Conservation (phyloP, 176 grass and related monocot species). For the Pontederia paniculata region DNA sequence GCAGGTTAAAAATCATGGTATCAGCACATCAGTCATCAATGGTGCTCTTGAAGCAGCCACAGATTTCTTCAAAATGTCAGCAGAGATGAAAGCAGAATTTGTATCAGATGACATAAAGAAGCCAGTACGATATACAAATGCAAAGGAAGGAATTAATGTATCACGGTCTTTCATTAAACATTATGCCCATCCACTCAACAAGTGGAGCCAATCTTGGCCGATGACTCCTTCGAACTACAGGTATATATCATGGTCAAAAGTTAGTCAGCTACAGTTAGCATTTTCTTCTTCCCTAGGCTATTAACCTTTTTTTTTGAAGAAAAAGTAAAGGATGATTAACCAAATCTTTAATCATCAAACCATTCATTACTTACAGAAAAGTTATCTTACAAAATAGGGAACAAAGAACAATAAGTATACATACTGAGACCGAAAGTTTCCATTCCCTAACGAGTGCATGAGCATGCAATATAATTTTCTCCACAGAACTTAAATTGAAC, state of each 20-base stretch:
- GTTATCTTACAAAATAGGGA: too few species aligned
- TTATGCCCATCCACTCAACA: slow-evolving; percentile 44
- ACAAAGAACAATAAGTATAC: too few species aligned
- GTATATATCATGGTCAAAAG: slow-evolving; percentile 17
- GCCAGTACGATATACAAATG: slow-evolving; percentile 41
- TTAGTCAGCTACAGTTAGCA: too few species aligned
- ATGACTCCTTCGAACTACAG: slow-evolving; percentile 36
- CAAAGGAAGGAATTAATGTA: slow-evolving; percentile 24
- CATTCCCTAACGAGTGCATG: too few species aligned
- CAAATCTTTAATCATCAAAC: too few species aligned
- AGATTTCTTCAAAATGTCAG: slow-evolving; percentile 40
- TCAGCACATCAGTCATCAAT: slow-evolving; percentile 30
- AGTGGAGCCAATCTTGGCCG: slow-evolving; percentile 56
- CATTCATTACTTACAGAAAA: too few species aligned
- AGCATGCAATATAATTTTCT: too few species aligned
- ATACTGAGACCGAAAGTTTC: too few species aligned
- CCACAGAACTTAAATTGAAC: too few species aligned
- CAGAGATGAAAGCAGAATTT: slow-evolving; percentile 36
- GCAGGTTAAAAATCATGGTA: slow-evolving; percentile 64
- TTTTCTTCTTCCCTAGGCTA: too few species aligned
- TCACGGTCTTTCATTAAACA: slow-evolving; percentile 57
- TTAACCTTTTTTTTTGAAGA: too few species aligned
- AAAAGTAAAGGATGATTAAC: too few species aligned
- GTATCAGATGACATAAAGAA: slow-evolving; percentile 32
- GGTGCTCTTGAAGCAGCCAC: slow-evolving; percentile 38